Conservation (phyloP, 352 stramenopile genomes). For the Phytophthora colocasiae region DNA sequence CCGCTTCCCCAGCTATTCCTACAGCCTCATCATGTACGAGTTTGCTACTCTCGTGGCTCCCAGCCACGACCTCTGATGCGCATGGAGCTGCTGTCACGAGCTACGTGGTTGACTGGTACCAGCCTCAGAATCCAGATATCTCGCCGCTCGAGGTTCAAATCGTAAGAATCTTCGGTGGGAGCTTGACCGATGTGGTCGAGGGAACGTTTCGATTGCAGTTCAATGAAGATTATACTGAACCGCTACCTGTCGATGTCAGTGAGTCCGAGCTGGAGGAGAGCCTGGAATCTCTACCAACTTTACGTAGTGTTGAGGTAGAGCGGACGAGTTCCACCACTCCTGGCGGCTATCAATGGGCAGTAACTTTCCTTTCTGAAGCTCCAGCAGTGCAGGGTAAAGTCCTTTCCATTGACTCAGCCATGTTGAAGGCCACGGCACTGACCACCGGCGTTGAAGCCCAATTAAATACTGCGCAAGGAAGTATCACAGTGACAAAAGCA, state of each 20-base stretch:
- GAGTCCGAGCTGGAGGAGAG: constrained; percentile 71
- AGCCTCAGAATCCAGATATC: constrained; percentile 39
- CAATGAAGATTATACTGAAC: constrained; percentile 50
- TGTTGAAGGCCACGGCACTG: constrained; percentile 44
- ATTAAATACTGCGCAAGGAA: constrained; percentile 48
- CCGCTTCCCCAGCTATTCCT: constrained; percentile 31
- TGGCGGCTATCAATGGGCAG: constrained; percentile 77
- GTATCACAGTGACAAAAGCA: constrained; percentile 40
- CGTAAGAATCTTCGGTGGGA: constrained; percentile 65
- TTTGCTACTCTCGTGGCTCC: constrained; percentile 68
- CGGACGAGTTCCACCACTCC: constrained; percentile 44
- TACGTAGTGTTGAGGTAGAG: constrained; percentile 84
- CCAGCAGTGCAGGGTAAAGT: constrained; percentile 49
- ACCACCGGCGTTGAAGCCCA: constrained; percentile 45
- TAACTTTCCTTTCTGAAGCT: constrained; percentile 76
- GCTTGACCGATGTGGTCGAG: constrained; percentile 39
- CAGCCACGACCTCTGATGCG: constrained; percentile 19
- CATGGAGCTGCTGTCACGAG: constrained; percentile 64
- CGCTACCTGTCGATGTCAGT: constrained; percentile 58
- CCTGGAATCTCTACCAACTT: constrained; percentile 56
- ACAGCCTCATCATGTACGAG: constrained; percentile 27
- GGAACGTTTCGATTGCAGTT: constrained; percentile 87
- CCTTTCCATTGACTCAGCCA: constrained; percentile 47
- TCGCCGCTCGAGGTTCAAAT: constrained; percentile 70
- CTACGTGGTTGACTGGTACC: constrained; percentile 83